Evolutionary conservation across 192 early-diverging fungal genomes (phyloP), one percentile per base, ranked within the genome.

Genomic region (Tieghemiomyces parasiticus): DNA sequence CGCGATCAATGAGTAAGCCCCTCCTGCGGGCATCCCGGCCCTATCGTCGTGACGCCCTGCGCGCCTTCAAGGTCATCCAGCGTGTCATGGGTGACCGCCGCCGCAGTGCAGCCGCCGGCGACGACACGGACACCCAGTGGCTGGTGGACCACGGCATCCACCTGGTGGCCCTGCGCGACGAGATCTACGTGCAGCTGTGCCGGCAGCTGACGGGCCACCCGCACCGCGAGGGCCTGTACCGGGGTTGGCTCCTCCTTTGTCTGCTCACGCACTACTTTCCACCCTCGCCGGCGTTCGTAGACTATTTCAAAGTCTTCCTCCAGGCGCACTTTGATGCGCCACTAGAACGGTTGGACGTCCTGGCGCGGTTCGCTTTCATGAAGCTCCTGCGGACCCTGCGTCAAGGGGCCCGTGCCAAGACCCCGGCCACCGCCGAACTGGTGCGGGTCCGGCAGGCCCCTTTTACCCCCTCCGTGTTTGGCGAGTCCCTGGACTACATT

Each of bases 131-230:
- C 59, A 81, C 87, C 24, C 88, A 92, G 59, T 76, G 76, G 64
- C 67, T 98, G 32, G 72, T 91, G 44, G 82, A 87, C 65, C 74
- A 72, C 25, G 93, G 91, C 19, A 82, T 95, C 25, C 66, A 73
- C n/a, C 66, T 74, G 38, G 86, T 81, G 31, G 75, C 80, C 32
- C 68, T 98, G 66, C 78, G 92, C 35, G 95, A 98, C 66, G 95
- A 98, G 67, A 88, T 93, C 48, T 92, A 89, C 62, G 90, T 92
- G 44, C 93, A 95, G 76, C 66, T 95, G 26, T 90, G 88, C 74
- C 93, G 93, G 68, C 91, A 93, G 61, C 63, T 91, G 34, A 83
- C 79, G 9, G 69, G 82, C 22, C 91, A 93, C 58, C 91, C 91
- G 25, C 60, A 10, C 49, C 75, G 73, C 31, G 81, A 84, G 46